Evolutionary conservation across 495 filamentous ascomycete genomes (phyloP).

Genomic region (Tuber aestivum): DNA sequence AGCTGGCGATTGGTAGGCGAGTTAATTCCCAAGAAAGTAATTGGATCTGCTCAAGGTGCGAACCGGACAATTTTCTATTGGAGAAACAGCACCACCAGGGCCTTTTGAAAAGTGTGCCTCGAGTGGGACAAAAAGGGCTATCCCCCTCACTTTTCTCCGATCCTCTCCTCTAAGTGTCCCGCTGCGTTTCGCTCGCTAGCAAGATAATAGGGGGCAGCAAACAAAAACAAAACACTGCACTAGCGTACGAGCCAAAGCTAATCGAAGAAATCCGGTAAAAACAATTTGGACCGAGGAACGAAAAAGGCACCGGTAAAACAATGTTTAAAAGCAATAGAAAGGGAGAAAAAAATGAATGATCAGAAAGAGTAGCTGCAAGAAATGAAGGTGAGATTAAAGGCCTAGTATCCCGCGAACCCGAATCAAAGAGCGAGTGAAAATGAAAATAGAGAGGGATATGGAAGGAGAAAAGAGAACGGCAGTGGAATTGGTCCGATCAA

Average conservation of each 20-base stretch:
- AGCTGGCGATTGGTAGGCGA: slow-evolving; percentile 30
- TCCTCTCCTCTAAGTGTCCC: background rate
- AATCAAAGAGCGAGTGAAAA: slow-evolving; percentile 11
- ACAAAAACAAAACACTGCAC: background rate
- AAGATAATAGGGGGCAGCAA: background rate
- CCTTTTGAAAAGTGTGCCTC: background rate
- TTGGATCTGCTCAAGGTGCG: slow-evolving; percentile 3
- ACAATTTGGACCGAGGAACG: slow-evolving; percentile 5
- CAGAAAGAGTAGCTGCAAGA: slow-evolving; percentile 11
- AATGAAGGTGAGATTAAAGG: slow-evolving; percentile 11
- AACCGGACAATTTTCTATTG: slow-evolving; percentile 17
- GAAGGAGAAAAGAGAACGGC: slow-evolving; percentile 17
- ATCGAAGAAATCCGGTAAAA: background rate
- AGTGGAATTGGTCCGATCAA: slow-evolving; percentile 27
- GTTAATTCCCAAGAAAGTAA: slow-evolving; percentile 18
- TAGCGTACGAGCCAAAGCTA: background rate
- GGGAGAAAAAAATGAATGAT: slow-evolving; percentile 12
- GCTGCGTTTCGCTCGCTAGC: background rate
- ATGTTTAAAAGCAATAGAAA: slow-evolving; percentile 20
- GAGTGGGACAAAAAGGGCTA: background rate
- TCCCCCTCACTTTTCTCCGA: background rate
- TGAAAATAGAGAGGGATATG: background rate
- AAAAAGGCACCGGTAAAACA: slow-evolving; percentile 16
- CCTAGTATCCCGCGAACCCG: slow-evolving; percentile 20
- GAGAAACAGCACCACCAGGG: slow-evolving; percentile 24